Base-by-base conservation (phyloP, 805 yeast genomes). In the Kluyveromyces aestuarii region DNA sequence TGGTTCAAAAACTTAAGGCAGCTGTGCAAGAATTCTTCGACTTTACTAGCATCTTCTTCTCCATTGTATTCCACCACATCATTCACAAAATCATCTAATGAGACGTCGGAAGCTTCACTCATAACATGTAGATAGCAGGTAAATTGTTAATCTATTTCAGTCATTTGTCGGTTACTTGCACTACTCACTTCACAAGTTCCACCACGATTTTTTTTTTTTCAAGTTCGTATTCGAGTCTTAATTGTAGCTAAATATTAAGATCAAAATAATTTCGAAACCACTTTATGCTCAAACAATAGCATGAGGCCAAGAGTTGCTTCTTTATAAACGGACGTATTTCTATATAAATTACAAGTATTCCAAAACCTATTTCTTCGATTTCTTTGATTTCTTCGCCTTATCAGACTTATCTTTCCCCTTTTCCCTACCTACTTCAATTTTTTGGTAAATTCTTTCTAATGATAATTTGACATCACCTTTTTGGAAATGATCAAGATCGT, bases 391-490 rank as follows among this genome's bases (percentile, higher is more conserved):
- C 42, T 49, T 48, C 44, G 47, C 48, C 48, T 58, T 57, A 33
- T 50, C 54, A 35, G 53, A 49, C 50, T 52, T 55, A 16, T 54
- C 55, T 25, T 50, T 48, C 40, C 60, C 60, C 37, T 66, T 50
- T 50, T 71, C 72, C 30, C 66, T 69, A 64, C 67, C 66, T 48
- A 72, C 71, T 37, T 74, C 73, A 37, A 75, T 69, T 56, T 80
- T 73, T 49, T 75, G 76, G 48, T 72, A 68, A 21, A 82, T 75
- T 53, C 87, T 73, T 58, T 81, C 86, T 55, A 83, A 70, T 51
- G 84, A 78, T 62, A 82, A 68, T 63, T 79, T 81, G 42, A 83
- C 85, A 57, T 83, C 90, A 48, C 88, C 89, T 59, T 79, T 79
- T 52, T 74, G 75, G 66, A 83, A 83, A 57, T 81, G 81, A 35